Conservation (phyloP, 2,329 filamentous ascomycete species). For the Colletotrichum magnum region DNA sequence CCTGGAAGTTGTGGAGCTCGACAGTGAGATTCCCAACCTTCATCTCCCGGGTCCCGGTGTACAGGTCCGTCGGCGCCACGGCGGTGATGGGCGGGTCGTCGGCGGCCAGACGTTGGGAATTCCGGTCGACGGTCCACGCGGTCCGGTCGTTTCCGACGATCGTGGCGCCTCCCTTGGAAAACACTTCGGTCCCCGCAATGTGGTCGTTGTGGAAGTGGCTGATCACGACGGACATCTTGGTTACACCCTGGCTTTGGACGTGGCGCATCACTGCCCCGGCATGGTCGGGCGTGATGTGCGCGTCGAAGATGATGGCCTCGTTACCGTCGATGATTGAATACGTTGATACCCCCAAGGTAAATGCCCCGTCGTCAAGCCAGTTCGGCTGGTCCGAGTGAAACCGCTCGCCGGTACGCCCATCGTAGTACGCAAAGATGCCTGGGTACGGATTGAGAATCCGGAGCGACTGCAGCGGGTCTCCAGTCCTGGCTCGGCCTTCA, state of each 20-base stretch:
- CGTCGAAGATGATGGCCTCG: constrained; percentile 40
- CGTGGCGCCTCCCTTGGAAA: constrained; percentile 31
- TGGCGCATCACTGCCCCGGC: constrained; percentile 40
- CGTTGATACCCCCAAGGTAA: constrained; percentile 38
- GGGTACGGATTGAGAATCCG: constrained; percentile 35
- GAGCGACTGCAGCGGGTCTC: constrained; percentile 32
- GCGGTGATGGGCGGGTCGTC: constrained; percentile 35
- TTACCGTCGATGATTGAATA: constrained; percentile 39
- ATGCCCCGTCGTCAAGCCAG: constrained; percentile 41
- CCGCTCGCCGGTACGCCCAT: constrained; percentile 37
- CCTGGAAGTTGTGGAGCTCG: constrained; percentile 35
- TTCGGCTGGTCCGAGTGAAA: constrained; percentile 41
- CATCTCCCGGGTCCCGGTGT: constrained; percentile 22
- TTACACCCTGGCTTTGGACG: constrained; percentile 30
- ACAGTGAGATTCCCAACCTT: constrained; percentile 30
- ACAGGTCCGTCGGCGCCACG: constrained; percentile 29
- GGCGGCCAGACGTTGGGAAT: constrained; percentile 23
- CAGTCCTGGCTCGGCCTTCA: constrained; percentile 16
- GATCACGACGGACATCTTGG: constrained; percentile 35
- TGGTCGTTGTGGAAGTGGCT: constrained; percentile 40
- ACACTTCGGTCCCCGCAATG: constrained; percentile 32
- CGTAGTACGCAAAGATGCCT: constrained; percentile 40
- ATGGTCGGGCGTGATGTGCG: constrained; percentile 39
- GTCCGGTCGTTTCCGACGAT: constrained; percentile 32
- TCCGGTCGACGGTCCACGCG: constrained; percentile 16